Evolutionary conservation across 257 asterid genomes (phyloP).

Genomic region (Solanum bulbocastanum): DNA sequence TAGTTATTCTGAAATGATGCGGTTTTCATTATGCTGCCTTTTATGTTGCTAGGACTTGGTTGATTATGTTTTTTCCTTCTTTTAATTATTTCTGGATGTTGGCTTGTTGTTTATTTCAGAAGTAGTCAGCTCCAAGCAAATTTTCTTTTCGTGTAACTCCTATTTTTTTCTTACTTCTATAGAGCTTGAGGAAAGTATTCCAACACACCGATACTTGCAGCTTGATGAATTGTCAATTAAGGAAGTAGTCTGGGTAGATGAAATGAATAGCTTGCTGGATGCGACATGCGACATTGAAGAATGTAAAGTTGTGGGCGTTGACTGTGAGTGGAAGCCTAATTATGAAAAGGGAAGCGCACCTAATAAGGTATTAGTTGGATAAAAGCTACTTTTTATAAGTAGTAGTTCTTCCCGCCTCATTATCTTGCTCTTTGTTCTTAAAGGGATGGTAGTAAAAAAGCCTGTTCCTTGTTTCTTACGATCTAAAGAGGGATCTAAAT

Average conservation of each 20-base stretch:
- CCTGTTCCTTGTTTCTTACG: background rate
- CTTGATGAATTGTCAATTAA: conserved; percentile 64
- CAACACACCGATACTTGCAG: conserved; percentile 42
- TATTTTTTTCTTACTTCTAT: conserved; percentile 5
- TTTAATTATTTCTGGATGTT: background rate
- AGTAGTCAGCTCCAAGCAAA: background rate
- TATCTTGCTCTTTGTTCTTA: background rate
- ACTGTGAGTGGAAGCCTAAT: conserved; percentile 96
- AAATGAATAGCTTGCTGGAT: conserved; percentile 35
- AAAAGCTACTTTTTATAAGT: background rate
- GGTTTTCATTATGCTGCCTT: background rate
- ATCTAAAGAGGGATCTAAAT: background rate
- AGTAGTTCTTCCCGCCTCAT: background rate
- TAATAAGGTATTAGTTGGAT: conserved; percentile 46
- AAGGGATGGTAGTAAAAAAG: background rate
- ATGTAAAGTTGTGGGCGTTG: conserved; percentile 81
- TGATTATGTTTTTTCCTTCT: background rate
- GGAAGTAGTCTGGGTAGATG: conserved; percentile 83
- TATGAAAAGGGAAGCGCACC: conserved; percentile 67
- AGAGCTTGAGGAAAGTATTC: conserved; percentile 43
- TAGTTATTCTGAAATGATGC: background rate
- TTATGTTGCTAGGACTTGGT: background rate
- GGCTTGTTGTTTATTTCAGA: background rate
- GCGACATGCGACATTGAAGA: conserved; percentile 58
- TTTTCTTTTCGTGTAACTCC: background rate